phyloP scores from a whole-genome alignment of 805 yeast species.

The Ogataea salicorniae region DNA sequence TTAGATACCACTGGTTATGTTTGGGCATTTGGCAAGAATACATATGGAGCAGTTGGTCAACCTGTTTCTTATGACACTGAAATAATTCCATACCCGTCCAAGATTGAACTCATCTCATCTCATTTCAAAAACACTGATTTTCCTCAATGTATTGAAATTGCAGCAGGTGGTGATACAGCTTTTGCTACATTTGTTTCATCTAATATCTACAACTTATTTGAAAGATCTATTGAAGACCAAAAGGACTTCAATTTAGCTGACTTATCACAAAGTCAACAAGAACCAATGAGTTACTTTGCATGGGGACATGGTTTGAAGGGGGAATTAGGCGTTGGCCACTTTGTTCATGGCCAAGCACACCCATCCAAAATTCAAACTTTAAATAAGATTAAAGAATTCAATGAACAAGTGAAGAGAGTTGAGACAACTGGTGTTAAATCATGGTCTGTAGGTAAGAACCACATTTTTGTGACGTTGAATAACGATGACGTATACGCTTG shows the following conservation, averaged over 20 bases:
- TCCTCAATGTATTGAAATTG: conserved; percentile 46
- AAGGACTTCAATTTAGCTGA: conserved; percentile 12
- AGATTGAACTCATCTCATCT: conserved; percentile 35
- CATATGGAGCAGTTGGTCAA: conserved; percentile 79
- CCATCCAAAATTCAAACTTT: conserved; percentile 58
- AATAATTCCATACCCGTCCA: conserved; percentile 63
- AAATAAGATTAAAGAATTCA: conserved; percentile 45
- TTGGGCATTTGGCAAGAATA: conserved; percentile 85
- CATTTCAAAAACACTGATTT: conserved; percentile 38
- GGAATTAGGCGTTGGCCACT: conserved; percentile 77
- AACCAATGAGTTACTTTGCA: conserved; percentile 40
- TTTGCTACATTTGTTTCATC: conserved; percentile 40
- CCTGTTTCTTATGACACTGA: conserved; percentile 63
- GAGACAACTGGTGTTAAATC: conserved; percentile 43
- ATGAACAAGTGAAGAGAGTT: conserved; percentile 38
- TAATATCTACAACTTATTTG: conserved; percentile 32
- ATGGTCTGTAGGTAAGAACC: conserved; percentile 63
- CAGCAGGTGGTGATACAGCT: conserved; percentile 69
- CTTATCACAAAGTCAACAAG: conserved; percentile 19
- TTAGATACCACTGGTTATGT: conserved; percentile 60
- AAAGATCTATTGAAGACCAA: conserved; percentile 21
- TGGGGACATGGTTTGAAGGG: conserved; percentile 87
- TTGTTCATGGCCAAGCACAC: conserved; percentile 62
- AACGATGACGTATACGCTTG: conserved; percentile 67
- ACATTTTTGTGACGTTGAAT: conserved; percentile 51